Base-by-base conservation (phyloP, 768 basidiomycete genomes). In the Tricholoma sp. region DNA sequence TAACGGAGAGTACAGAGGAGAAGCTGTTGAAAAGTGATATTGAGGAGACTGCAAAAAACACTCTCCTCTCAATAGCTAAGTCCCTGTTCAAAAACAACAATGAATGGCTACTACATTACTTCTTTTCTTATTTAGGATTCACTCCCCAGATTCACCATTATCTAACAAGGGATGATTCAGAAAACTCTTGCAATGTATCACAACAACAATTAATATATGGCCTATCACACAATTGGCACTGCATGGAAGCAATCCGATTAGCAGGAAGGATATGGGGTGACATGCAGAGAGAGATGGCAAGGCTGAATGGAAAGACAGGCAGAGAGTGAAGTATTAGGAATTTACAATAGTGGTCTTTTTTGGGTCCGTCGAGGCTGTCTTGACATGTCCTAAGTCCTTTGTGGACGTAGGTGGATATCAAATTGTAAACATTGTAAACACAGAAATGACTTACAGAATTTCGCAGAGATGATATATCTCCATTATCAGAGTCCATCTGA, bases 231-330 rank as follows among this genome's bases (percentile, higher is more conserved):
- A 7, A 28, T 32, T 57, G 50, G 56, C 56, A 56, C n/a, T n/a
- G n/a, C 17, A 28, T 52, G 8, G 17, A 45, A 15, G 41, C 50
- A 4, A 56, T 56, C 11, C 11, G 39, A 33, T 42, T 51, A 17
- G 39, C 55, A 32, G 55, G 55, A 20, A 49, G 50, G 28, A 56
- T 56, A 28, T 56, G 55, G 55, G 55, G 55, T 7, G 18, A 52
- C 10, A 36, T 56, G 18, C 56, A 53, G 28, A 50, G 42, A 4
- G 17, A 31, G 41, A 28, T 33, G 34, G 52, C 34, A 28, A 36
- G 37, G 37, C 37, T 13, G 37, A 39, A 39, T 39, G 12, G 15
- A 15, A 39, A 15, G 13, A 15, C 12, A 15, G 37, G 37, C 6
- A 39, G 37, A 39, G 12, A 39, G 2, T 34, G 33, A 12, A 34